Percentiles rank a stretch among this genome's conserved stretches.
Conservation (phyloP, 257 asterid genomes). For the Solanum habrochaites region DNA sequence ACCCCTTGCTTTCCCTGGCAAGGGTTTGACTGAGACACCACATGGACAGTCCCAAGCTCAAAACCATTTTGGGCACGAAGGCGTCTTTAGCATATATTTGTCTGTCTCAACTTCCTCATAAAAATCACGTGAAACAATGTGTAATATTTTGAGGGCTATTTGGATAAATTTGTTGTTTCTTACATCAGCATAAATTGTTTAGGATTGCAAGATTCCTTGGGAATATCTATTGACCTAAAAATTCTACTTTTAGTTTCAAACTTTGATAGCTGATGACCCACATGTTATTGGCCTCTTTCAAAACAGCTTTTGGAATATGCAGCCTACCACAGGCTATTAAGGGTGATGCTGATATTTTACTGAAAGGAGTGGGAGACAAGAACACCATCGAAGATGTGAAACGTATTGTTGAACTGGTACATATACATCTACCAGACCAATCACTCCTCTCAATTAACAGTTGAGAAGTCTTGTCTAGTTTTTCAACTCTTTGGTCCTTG, state of each 20-base stretch:
- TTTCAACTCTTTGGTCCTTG: not conserved
- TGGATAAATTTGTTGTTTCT: not conserved
- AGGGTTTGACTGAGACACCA: no score
- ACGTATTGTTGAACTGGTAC: constrained; percentile 74
- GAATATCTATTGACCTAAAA: not conserved
- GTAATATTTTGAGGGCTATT: not conserved
- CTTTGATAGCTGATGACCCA: constrained; percentile 19
- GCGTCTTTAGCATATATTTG: not conserved
- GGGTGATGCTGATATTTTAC: constrained; percentile 31
- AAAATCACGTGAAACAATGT: not conserved
- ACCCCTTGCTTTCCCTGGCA: no score
- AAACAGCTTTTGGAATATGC: constrained; percentile 49
- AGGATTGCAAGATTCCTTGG: not conserved
- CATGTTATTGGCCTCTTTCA: constrained; percentile 38
- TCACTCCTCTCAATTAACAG: not conserved
- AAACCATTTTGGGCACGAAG: no score
- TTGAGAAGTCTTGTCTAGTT: not conserved
- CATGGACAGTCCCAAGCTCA: no score
- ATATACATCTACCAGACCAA: not conserved
- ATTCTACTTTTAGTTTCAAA: not conserved
- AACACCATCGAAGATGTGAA: constrained; percentile 56
- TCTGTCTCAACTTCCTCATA: not conserved
- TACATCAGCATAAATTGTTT: not conserved
- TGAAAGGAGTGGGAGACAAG: constrained; percentile 45
- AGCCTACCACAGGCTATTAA: constrained; percentile 48